phyloP scores from a whole-genome alignment of 495 filamentous ascomycete species.

The Talaromyces liani region DNA sequence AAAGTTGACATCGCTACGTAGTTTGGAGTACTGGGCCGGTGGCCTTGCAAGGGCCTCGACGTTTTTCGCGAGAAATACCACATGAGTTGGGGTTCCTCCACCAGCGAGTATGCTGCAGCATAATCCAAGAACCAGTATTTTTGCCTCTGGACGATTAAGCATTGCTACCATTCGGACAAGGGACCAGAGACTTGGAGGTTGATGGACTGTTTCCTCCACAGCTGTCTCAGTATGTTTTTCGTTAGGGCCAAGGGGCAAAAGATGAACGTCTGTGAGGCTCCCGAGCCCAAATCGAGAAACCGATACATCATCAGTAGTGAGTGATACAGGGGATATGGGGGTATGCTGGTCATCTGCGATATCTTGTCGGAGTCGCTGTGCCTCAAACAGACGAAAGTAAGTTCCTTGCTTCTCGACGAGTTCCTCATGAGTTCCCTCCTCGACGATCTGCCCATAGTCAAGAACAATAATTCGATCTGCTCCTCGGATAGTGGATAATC shows the following conservation, averaged over 20 bases:
- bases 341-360: no score
- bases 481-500: constrained; percentile 36
- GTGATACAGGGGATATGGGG: no score
- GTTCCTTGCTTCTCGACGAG: constrained; percentile 18
- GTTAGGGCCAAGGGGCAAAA: neutral
- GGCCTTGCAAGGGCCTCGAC: neutral
- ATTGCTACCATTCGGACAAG: neutral
- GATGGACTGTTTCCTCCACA: neutral
- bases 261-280: neutral
- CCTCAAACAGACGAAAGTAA: neutral
- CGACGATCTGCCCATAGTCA: constrained; percentile 23
- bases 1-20: neutral
- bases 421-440: constrained; percentile 32
- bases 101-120: neutral
- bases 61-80: neutral
- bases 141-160: neutral
- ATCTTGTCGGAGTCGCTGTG: neutral
- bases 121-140: neutral
- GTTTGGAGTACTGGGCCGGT: neutral
- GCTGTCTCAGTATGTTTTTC: neutral
- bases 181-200: neutral
- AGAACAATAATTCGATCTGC: constrained; percentile 39
- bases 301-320: neutral
- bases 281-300: neutral
- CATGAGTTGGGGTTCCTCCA: neutral